phyloP scores from a whole-genome alignment of 192 early-diverging fungal genomes.

The Dissophora globulifera region DNA sequence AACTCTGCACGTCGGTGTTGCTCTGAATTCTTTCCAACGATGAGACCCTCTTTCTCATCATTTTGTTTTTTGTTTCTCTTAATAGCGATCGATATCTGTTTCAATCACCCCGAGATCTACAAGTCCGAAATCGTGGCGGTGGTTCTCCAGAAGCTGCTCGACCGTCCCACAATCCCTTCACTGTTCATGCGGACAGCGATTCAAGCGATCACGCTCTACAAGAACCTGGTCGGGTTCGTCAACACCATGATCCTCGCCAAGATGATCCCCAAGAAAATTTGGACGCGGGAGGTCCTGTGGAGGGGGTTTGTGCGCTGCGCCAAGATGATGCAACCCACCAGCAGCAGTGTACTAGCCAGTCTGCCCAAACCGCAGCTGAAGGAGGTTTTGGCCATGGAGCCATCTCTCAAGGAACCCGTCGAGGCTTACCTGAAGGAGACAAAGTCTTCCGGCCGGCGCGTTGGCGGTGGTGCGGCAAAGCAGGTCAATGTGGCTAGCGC shows the following conservation, averaged over 20 bases:
- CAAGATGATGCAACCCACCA: conserved; percentile 58
- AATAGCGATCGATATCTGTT: conserved; percentile 82
- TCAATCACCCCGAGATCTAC: conserved; percentile 72
- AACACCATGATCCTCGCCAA: conserved; percentile 64
- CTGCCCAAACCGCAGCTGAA: conserved; percentile 49
- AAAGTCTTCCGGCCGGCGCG: conserved; percentile 37
- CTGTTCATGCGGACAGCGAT: conserved; percentile 84
- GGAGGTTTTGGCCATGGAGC: conserved; percentile 39
- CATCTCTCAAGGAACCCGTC: conserved; percentile 48
- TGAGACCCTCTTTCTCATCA: no score
- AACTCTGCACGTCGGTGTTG: no score
- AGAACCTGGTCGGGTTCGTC: conserved; percentile 69
- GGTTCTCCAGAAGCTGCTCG: conserved; percentile 73
- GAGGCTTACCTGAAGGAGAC: conserved; percentile 43
- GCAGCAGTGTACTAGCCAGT: conserved; percentile 38
- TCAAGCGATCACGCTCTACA: conserved; percentile 71
- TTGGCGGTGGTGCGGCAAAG: conserved; percentile 42
- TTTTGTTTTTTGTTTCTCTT: conserved; percentile 13
- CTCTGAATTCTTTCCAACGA: no score
- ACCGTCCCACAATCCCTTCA: conserved; percentile 72
- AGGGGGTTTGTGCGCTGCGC: conserved; percentile 78
- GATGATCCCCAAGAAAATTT: conserved; percentile 74
- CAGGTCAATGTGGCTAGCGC: conserved; percentile 36
- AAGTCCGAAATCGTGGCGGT: conserved; percentile 75
- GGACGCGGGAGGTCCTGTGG: conserved; percentile 76